phyloP scores from a whole-genome alignment of 2,329 filamentous ascomycete genomes.

The Diaporthe citri region DNA sequence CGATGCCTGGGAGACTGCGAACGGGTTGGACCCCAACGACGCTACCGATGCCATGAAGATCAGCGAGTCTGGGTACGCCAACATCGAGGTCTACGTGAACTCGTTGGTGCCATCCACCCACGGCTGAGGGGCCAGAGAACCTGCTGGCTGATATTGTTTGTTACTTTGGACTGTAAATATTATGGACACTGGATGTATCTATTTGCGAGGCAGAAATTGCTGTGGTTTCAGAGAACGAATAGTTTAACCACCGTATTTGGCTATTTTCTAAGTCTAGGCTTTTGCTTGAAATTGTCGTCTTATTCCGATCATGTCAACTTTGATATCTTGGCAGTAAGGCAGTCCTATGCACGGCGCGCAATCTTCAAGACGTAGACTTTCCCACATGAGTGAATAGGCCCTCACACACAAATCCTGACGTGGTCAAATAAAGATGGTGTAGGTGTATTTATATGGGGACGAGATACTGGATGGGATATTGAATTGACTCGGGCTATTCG shows the following conservation, averaged over 20 bases:
- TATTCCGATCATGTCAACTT: neutral
- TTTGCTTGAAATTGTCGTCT: no score
- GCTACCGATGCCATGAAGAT: conserved; percentile 56
- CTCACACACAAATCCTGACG: neutral
- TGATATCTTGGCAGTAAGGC: no score
- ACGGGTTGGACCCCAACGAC: conserved; percentile 56
- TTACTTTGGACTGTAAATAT: conserved; percentile 12
- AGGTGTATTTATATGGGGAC: no score
- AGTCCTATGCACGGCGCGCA: no score
- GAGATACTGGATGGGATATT: no score
- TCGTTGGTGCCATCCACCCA: conserved; percentile 52
- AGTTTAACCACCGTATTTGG: neutral
- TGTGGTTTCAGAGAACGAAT: neutral
- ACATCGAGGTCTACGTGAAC: conserved; percentile 64
- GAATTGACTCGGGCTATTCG: neutral
- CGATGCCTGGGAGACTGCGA: conserved; percentile 59
- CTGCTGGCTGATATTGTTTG: neutral
- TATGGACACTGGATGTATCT: neutral
- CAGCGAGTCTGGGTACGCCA: conserved; percentile 57
- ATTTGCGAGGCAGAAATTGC: neutral
- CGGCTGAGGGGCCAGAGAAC: neutral
- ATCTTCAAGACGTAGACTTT: no score
- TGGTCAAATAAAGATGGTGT: neutral
- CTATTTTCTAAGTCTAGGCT: no score
- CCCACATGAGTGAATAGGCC: no score